phyloP scores from a whole-genome alignment of 495 filamentous ascomycete genomes.

The Penicillium mononematosum region DNA sequence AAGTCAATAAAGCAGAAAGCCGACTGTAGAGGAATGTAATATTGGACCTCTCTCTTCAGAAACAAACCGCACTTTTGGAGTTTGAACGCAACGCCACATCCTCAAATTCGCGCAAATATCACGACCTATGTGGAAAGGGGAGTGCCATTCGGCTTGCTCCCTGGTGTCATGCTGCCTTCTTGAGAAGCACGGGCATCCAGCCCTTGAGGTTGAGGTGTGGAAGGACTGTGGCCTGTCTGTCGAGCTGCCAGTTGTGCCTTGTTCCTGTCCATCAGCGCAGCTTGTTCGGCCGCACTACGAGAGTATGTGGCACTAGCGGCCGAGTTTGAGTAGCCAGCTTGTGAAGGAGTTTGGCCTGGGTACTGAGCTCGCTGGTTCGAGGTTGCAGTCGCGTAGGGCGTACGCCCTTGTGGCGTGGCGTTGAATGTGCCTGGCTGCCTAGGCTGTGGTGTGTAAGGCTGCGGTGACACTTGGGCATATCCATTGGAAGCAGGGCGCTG shows the following conservation, averaged over 20 bases:
- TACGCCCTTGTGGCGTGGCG: constrained; percentile 26
- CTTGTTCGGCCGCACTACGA: constrained; percentile 48
- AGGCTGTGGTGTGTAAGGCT: constrained; percentile 42
- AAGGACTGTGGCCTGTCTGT: constrained; percentile 33
- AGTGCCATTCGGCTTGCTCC: constrained; percentile 45
- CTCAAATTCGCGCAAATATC: constrained; percentile 2
- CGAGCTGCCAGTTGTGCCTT: constrained; percentile 46
- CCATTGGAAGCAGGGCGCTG: constrained; percentile 44
- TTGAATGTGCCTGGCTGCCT: constrained; percentile 43
- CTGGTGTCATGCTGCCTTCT: constrained; percentile 42
- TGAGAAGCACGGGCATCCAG: constrained; percentile 30
- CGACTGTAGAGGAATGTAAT: not conserved
- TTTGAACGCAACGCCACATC: not conserved
- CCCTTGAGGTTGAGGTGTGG: constrained; percentile 41
- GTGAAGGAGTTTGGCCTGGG: constrained; percentile 28
- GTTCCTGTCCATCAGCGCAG: constrained; percentile 45
- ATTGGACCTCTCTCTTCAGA: not conserved
- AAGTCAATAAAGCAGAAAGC: not conserved
- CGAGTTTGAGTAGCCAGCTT: constrained; percentile 40
- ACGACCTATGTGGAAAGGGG: constrained; percentile 33
- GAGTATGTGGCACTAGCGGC: constrained; percentile 43
- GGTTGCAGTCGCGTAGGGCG: constrained; percentile 30
- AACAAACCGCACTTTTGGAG: constrained; percentile 4
- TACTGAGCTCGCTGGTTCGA: constrained; percentile 19
- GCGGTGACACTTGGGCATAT: constrained; percentile 41